These are phyloP conservation scores for Hamamelis virginiana DNA, from an alignment of 164 flowering plant species.

Conservation along the genomic window DNA sequence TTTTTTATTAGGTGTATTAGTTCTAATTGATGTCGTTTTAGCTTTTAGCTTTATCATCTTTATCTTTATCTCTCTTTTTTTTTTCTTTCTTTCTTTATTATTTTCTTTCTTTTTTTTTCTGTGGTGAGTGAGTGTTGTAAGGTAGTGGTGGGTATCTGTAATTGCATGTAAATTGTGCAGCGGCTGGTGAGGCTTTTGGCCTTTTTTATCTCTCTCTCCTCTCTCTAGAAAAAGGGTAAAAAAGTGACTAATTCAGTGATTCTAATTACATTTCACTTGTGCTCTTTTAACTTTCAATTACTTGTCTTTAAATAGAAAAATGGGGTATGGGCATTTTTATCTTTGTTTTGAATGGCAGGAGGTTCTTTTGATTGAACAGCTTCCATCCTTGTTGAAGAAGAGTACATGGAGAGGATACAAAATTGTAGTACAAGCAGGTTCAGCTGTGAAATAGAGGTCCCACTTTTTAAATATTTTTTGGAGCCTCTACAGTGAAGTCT, in stretches of 20 bases:
- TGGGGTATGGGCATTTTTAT: too few relatives aligned
- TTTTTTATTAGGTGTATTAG: conserved; percentile 13
- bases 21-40: conserved; percentile 4
- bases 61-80: background rate
- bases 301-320: too few relatives aligned
- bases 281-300: too few relatives aligned
- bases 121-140: conserved; percentile 5
- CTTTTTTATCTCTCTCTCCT: background rate
- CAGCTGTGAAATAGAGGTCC: too few relatives aligned
- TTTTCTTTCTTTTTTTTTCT: background rate
- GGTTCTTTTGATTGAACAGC: too few relatives aligned
- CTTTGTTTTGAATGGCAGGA: too few relatives aligned
- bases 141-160: conserved; percentile 20
- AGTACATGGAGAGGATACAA: too few relatives aligned
- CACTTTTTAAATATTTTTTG: too few relatives aligned
- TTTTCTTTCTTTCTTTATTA: conserved; percentile 1
- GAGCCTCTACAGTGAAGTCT: too few relatives aligned
- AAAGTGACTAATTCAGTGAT: conserved; percentile 6
- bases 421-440: too few relatives aligned
- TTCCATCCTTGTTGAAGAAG: too few relatives aligned
- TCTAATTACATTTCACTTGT: too few relatives aligned
- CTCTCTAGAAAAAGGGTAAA: background rate
- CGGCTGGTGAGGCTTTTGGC: conserved; percentile 14
- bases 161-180: conserved; percentile 35
- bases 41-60: conserved; percentile 1